Evolutionary conservation across 75 land plant genomes (phyloP).

Genomic region (Pseudotsuga menziesii): DNA sequence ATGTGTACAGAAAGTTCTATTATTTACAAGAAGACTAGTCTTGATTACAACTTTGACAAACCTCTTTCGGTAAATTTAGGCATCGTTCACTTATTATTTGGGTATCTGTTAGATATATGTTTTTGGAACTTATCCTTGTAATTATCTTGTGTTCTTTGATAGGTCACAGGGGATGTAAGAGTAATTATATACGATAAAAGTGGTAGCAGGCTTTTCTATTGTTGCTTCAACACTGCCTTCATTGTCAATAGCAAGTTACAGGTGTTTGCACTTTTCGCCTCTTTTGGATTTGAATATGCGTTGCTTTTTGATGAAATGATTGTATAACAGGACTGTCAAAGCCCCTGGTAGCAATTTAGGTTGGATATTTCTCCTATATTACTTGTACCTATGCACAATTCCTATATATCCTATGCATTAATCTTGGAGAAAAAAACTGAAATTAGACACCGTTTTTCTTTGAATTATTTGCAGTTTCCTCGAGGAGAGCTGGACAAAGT

Average conservation of each 20-base stretch:
- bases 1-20: slow-evolving; percentile 60
- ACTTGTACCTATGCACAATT: background rate
- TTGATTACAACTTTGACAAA: slow-evolving; percentile 55
- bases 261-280: slow-evolving; percentile 10
- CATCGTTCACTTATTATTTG: background rate
- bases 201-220: slow-evolving; percentile 23
- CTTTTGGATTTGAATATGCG: background rate
- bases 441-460: background rate
- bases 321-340: background rate
- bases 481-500: slow-evolving; percentile 60
- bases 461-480: slow-evolving; percentile 34
- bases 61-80: slow-evolving; percentile 38
- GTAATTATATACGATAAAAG: slow-evolving; percentile 23
- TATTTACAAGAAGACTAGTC: slow-evolving; percentile 46
- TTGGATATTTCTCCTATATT: background rate
- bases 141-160: background rate
- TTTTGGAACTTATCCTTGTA: background rate
- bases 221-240: slow-evolving; percentile 33
- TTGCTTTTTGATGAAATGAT: background rate
- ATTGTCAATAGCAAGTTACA: slow-evolving; percentile 30
- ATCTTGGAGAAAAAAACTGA: background rate
- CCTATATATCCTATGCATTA: background rate
- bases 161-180: slow-evolving; percentile 32
- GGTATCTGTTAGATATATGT: background rate
- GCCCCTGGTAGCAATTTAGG: background rate